Percentiles rank a stretch among this genome's conserved stretches.
Conservation (phyloP, 768 basidiomycete genomes). For the Termitomyces sp. region DNA sequence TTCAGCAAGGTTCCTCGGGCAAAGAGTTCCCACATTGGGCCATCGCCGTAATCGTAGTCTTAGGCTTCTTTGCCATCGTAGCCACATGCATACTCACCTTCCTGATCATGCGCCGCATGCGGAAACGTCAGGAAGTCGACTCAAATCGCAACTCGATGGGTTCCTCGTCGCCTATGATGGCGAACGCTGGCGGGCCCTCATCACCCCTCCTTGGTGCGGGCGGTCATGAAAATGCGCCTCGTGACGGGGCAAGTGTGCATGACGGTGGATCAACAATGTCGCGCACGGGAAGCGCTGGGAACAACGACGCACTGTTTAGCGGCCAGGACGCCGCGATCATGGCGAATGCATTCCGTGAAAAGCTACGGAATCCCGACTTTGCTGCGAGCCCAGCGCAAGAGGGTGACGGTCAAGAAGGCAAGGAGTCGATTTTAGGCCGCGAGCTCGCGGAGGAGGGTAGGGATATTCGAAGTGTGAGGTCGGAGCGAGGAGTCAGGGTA, state of each 20-base stretch:
- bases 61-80: constrained; percentile 79
- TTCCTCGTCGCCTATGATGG: constrained; percentile 81
- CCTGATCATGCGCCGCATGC: constrained; percentile 66
- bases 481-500: constrained; percentile 74
- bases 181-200: constrained; percentile 38
- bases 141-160: constrained; percentile 73
- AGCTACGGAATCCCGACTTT: constrained; percentile 87
- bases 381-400: constrained; percentile 66
- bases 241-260: constrained; percentile 39
- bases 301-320: constrained; percentile 67
- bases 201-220: constrained; percentile 28
- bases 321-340: constrained; percentile 88
- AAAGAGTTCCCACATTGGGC: constrained; percentile 80
- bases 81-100: constrained; percentile 65
- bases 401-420: constrained; percentile 48
- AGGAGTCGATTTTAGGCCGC: constrained; percentile 50
- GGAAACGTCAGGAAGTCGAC: constrained; percentile 39
- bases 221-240: constrained; percentile 17
- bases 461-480: constrained; percentile 79
- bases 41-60: constrained; percentile 83
- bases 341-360: constrained; percentile 88
- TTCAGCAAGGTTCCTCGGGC: constrained; percentile 37
- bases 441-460: constrained; percentile 89
- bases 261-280: constrained; percentile 77
- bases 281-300: constrained; percentile 51